phyloP scores from a whole-genome alignment of 1,139 yeast species.

The Suhomyces bolitotheri region DNA sequence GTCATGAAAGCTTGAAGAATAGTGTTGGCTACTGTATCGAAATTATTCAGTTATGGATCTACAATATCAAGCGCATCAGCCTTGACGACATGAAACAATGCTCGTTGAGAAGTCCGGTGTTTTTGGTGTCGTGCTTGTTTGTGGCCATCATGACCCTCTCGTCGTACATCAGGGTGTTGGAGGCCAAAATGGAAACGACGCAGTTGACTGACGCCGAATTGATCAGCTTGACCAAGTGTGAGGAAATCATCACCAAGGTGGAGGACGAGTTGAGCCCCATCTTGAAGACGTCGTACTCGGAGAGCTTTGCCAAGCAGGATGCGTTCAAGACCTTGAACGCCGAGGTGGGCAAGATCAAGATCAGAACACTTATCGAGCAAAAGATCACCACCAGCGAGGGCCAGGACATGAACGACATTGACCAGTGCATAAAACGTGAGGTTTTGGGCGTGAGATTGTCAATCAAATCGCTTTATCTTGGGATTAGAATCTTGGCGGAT shows the following conservation, averaged over 20 bases:
- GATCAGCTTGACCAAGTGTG: slow-evolving; percentile 48
- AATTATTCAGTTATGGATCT: slow-evolving; percentile 67
- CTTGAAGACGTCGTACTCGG: slow-evolving; percentile 46
- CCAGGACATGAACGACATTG: slow-evolving; percentile 2
- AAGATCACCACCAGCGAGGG: slow-evolving; percentile 1
- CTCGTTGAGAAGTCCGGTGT: slow-evolving; percentile 70
- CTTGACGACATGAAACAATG: slow-evolving; percentile 62
- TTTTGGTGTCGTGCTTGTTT: slow-evolving; percentile 67
- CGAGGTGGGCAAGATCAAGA: slow-evolving; percentile 23
- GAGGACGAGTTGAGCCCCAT: slow-evolving; percentile 49
- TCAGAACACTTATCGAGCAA: slow-evolving; percentile 25
- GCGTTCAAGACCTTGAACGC: slow-evolving; percentile 44
- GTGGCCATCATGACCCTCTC: slow-evolving; percentile 61
- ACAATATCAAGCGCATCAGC: slow-evolving; percentile 59
- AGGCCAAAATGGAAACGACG: slow-evolving; percentile 26
- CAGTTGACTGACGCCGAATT: slow-evolving; percentile 34
- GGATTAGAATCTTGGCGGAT: slow-evolving; percentile 72
- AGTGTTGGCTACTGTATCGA: slow-evolving; percentile 58
- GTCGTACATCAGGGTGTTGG: slow-evolving; percentile 58
- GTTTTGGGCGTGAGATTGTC: slow-evolving; percentile 49
- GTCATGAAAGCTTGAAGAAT: slow-evolving; percentile 53
- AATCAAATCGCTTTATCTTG: slow-evolving; percentile 58
- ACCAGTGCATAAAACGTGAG: slow-evolving; percentile 11
- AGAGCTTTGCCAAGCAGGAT: slow-evolving; percentile 54
- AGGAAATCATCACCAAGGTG: slow-evolving; percentile 52